These are phyloP conservation scores for Orychophragmus violaceus DNA, from an alignment of 345 rosid genomes.

Conservation along the genomic window DNA sequence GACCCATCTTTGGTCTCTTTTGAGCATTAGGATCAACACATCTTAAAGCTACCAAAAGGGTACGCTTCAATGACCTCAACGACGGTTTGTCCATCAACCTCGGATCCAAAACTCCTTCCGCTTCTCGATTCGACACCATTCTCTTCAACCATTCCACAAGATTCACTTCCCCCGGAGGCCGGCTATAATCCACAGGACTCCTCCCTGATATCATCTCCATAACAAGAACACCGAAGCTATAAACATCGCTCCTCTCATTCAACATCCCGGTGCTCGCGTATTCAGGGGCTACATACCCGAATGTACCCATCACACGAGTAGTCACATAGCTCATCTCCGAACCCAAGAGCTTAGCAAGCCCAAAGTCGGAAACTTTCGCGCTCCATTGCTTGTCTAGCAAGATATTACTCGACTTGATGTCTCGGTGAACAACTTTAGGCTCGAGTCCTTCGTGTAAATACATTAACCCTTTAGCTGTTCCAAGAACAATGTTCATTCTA, in stretches of 20 bases:
- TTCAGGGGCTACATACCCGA: constrained; percentile 97
- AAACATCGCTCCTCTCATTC: constrained; percentile 90
- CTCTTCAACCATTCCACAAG: constrained; percentile 92
- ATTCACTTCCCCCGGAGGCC: constrained; percentile 85
- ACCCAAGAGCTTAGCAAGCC: constrained; percentile 81
- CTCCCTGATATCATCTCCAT: constrained; percentile 95
- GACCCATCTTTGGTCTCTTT: constrained; percentile 95
- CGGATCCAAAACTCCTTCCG: constrained; percentile 84
- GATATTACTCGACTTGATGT: constrained; percentile 88
- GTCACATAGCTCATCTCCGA: constrained; percentile 84
- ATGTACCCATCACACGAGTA: constrained; percentile 96
- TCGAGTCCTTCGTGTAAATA: constrained; percentile 90
- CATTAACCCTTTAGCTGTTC: constrained; percentile 85
- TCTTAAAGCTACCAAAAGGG: constrained; percentile 79
- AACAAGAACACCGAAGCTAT: constrained; percentile 88
- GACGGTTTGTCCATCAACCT: constrained; percentile 73
- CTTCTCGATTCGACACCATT: constrained; percentile 75
- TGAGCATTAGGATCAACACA: constrained; percentile 96
- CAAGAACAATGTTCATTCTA: constrained; percentile 67
- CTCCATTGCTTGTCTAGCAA: constrained; percentile 87
- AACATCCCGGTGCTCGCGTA: constrained; percentile 98
- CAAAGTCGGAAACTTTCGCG: constrained; percentile 83
- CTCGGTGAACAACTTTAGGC: constrained; percentile 89
- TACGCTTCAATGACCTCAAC: constrained; percentile 76
- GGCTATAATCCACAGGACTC: constrained; percentile 90